Conservation (phyloP, 257 asterid species). For the Solanum habrochaites region DNA sequence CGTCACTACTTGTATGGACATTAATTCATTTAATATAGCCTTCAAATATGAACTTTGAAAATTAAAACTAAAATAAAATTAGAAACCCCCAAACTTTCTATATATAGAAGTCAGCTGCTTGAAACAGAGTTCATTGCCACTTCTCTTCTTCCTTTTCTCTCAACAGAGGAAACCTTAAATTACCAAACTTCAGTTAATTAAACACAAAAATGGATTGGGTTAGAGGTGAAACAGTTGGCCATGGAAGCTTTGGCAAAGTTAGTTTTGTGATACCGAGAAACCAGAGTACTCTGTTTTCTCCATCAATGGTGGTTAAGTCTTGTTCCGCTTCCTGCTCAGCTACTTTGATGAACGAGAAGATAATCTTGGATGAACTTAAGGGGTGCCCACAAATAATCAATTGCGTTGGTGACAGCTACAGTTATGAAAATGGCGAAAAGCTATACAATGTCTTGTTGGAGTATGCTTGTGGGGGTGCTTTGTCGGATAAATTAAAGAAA, state of each 20-base stretch:
- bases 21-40: not conserved
- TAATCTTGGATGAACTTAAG: slow-evolving; percentile 36
- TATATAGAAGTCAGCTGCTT: not conserved
- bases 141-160: not conserved
- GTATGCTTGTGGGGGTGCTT: slow-evolving; percentile 60
- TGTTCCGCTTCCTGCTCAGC: slow-evolving; percentile 19
- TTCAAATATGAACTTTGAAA: not conserved
- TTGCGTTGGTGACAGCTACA: slow-evolving; percentile 50
- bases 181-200: not conserved
- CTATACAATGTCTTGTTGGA: slow-evolving; percentile 74
- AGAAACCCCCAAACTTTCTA: not conserved
- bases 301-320: slow-evolving; percentile 46
- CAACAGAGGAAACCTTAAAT: not conserved
- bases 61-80: not conserved
- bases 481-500: slow-evolving; percentile 30
- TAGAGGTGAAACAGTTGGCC: slow-evolving; percentile 37
- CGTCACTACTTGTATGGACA: not conserved
- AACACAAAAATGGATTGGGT: slow-evolving; percentile 35
- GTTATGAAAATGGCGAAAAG: slow-evolving; percentile 61
- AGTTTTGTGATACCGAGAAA: slow-evolving; percentile 20
- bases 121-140: not conserved
- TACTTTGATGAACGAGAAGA: slow-evolving; percentile 45
- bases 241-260: slow-evolving; percentile 49
- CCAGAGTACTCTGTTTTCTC: slow-evolving; percentile 1
- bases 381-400: slow-evolving; percentile 50